Conservation (phyloP, 1,284 basidiomycete species). For the Mycena sp. region DNA sequence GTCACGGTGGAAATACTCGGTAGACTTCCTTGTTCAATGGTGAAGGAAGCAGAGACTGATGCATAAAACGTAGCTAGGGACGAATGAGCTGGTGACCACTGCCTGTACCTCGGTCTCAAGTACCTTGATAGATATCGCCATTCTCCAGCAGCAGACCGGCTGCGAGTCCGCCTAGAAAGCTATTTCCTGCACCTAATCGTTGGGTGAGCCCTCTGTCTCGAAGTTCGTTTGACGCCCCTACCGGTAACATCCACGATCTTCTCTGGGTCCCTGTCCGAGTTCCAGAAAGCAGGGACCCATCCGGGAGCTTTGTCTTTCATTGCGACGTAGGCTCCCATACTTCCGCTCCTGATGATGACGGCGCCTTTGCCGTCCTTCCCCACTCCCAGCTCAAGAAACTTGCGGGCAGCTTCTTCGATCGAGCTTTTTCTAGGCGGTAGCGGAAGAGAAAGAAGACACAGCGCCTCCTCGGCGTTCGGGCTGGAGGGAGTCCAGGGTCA, state of each 20-base stretch:
- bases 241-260: slow-evolving; percentile 88
- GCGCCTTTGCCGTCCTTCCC: slow-evolving; percentile 57
- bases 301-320: slow-evolving; percentile 50
- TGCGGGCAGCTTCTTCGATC: slow-evolving; percentile 69
- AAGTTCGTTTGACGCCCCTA: slow-evolving; percentile 39
- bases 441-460: slow-evolving; percentile 67
- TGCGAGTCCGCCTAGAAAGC: slow-evolving; percentile 85
- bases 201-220: neutral
- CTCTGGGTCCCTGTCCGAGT: slow-evolving; percentile 46
- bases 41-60: slow-evolving; percentile 83
- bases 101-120: too few relatives aligned
- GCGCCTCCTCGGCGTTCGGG: slow-evolving; percentile 82
- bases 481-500: slow-evolving; percentile 47
- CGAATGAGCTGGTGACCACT: too few relatives aligned
- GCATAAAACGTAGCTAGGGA: slow-evolving; percentile 74
- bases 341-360: slow-evolving; percentile 82
- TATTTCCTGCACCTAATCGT: slow-evolving; percentile 82
- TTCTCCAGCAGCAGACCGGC: slow-evolving; percentile 72
- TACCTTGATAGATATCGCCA: slow-evolving; percentile 75
- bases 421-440: slow-evolving; percentile 55
- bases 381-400: slow-evolving; percentile 67
- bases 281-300: slow-evolving; percentile 88
- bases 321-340: slow-evolving; percentile 78
- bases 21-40: slow-evolving; percentile 85
- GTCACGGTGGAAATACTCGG: slow-evolving; percentile 55